phyloP scores from a whole-genome alignment of 2,329 filamentous ascomycete genomes.

The Coniella lustricola region DNA sequence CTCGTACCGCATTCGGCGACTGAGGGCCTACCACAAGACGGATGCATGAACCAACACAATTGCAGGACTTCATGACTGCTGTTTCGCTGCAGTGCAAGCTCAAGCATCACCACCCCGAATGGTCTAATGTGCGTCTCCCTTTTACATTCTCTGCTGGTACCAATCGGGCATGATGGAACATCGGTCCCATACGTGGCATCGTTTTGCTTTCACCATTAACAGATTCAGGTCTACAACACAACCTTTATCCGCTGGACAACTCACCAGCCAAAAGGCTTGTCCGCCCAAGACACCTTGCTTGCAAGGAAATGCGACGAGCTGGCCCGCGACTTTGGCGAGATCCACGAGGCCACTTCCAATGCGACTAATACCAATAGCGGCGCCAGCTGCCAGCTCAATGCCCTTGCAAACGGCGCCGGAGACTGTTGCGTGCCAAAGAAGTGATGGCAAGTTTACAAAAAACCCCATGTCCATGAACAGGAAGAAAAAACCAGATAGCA shows the following conservation, averaged over 20 bases:
- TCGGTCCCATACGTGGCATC: too few relatives aligned
- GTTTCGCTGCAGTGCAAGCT: conserved; percentile 61
- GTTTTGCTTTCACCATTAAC: background rate
- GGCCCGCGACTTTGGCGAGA: conserved; percentile 50
- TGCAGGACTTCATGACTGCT: conserved; percentile 66
- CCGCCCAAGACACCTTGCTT: conserved; percentile 54
- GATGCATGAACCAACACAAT: background rate
- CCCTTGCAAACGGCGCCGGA: conserved; percentile 42
- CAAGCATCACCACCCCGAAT: conserved; percentile 67
- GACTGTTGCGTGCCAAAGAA: conserved; percentile 48
- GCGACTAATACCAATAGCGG: background rate
- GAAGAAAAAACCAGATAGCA: background rate
- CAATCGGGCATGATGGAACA: too few relatives aligned
- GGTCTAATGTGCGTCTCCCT: conserved; percentile 63
- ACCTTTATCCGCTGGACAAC: conserved; percentile 69
- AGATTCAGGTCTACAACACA: conserved; percentile 57
- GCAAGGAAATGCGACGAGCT: conserved; percentile 56
- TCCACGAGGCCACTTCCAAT: conserved; percentile 22
- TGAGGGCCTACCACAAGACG: too few relatives aligned
- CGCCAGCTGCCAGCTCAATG: conserved; percentile 30
- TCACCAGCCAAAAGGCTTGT: conserved; percentile 60
- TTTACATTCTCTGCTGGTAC: too few relatives aligned
- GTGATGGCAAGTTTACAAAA: background rate
- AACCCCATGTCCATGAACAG: background rate
- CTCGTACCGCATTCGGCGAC: background rate